Conservation (phyloP, 106 monocot genomes). For the Agapanthus africanus region DNA sequence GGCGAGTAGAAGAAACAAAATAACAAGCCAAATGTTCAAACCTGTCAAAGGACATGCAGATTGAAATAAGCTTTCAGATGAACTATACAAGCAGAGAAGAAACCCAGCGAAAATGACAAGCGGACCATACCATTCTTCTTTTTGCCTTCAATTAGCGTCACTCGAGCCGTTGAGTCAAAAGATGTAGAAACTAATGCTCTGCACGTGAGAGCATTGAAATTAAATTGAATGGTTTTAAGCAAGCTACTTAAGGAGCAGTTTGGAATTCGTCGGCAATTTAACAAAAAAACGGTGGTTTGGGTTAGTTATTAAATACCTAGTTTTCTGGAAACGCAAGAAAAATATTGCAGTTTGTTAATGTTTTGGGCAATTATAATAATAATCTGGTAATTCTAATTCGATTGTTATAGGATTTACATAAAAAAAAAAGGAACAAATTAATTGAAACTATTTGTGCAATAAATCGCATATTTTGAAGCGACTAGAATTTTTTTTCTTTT, state of each 20-base stretch:
- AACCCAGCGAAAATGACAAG: not conserved
- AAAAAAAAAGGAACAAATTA: too few species aligned
- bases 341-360: too few species aligned
- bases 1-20: conserved; percentile 39
- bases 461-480: too few species aligned
- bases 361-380: too few species aligned
- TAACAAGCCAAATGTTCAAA: conserved; percentile 25
- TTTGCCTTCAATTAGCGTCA: conserved; percentile 34
- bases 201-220: conserved; percentile 6
- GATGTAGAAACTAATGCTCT: conserved; percentile 77
- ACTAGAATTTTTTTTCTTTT: too few species aligned
- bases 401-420: too few species aligned
- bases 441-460: too few species aligned
- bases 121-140: conserved; percentile 30
- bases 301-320: not conserved
- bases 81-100: not conserved
- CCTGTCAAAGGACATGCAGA: conserved; percentile 32
- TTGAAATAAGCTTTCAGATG: not conserved
- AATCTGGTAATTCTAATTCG: too few species aligned
- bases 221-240: not conserved
- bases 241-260: too few species aligned
- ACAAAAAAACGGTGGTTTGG: not conserved
- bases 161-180: conserved; percentile 66
- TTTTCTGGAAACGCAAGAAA: too few species aligned
- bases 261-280: too few species aligned